Evolutionary conservation across 2,329 filamentous ascomycete species (phyloP), one percentile per base, ranked within the genome.

Genomic region (Helminthosporium solani): DNA sequence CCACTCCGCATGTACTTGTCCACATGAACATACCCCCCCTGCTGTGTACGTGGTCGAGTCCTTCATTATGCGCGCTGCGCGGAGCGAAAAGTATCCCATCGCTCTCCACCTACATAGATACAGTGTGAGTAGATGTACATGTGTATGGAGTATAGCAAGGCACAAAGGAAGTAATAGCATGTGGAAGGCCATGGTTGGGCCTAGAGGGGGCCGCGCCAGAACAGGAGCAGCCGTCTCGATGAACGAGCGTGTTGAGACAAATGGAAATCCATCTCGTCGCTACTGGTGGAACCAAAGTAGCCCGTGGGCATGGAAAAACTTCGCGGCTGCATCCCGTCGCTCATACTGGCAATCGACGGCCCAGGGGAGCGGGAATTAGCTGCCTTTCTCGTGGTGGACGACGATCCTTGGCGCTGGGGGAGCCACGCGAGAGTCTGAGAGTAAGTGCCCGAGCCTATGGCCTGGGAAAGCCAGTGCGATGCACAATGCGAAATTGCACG

Each of bases 11-110:
- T 43, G 53, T 57, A 56, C 52, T 44, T 61, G 61, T 39, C 44
- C 65, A 67, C 64, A 64, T 66, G 65, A 62, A 55, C 60, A 31
- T 31, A 48, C 39, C 34, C 49, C 43, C 50, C 46, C 33, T 49
- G 50, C n/a, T n/a, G n/a, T n/a, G n/a, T n/a, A n/a, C n/a, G n/a
- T n/a, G n/a, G n/a, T 47, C 34, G 43, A 46, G 37, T 49, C 46
- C 33, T 11, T 14, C 14, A 4, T 31, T 31, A 3, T 14, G 28
- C 12, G 28, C 28, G 5, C 28, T 27, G 44, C 49, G 42, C 18
- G 12, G 43, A 11, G 39, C n/a, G 25, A 33, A 20, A 44, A 33
- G 16, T n/a, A n/a, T n/a, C n/a, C n/a, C n/a, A n/a, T n/a, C n/a
- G n/a, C n/a, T n/a, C n/a, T n/a, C n/a, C n/a, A n/a, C n/a, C n/a